Conservation (phyloP, 2,329 filamentous ascomycete genomes). For the Neofusicoccum laricinum region DNA sequence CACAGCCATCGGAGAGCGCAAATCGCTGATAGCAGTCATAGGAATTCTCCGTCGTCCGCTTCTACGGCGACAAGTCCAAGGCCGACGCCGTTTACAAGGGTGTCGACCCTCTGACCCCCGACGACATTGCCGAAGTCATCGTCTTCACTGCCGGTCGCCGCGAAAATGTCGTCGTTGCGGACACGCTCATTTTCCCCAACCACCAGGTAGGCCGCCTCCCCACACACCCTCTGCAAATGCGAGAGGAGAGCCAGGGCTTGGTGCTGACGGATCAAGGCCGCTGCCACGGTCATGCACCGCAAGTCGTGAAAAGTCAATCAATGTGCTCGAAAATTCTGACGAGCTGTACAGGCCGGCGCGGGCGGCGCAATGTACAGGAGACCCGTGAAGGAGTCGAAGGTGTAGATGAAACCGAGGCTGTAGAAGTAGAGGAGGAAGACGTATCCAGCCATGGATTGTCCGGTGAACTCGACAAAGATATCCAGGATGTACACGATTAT, state of each 20-base stretch:
- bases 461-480: not conserved
- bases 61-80: conserved; percentile 83
- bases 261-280: conserved; percentile 27
- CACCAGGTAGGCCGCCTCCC: conserved; percentile 66
- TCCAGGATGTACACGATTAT: not conserved
- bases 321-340: not conserved
- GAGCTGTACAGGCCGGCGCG: conserved; percentile 25
- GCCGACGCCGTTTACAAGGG: conserved; percentile 83
- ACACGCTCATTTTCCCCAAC: conserved; percentile 82
- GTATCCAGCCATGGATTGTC: not conserved
- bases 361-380: conserved; percentile 31
- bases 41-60: conserved; percentile 85
- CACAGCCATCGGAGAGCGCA: not conserved
- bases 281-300: conserved; percentile 47
- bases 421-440: not conserved
- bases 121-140: conserved; percentile 87
- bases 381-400: conserved; percentile 6
- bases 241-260: conserved; percentile 13
- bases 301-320: conserved; percentile 24
- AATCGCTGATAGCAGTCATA: not conserved
- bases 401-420: not conserved
- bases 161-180: conserved; percentile 88
- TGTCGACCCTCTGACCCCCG: conserved; percentile 78
- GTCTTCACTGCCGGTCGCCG: conserved; percentile 80
- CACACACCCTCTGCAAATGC: conserved; percentile 1